Evolutionary conservation across 1,139 yeast species (phyloP).

Genomic region (Hyphopichia buzzinii): DNA sequence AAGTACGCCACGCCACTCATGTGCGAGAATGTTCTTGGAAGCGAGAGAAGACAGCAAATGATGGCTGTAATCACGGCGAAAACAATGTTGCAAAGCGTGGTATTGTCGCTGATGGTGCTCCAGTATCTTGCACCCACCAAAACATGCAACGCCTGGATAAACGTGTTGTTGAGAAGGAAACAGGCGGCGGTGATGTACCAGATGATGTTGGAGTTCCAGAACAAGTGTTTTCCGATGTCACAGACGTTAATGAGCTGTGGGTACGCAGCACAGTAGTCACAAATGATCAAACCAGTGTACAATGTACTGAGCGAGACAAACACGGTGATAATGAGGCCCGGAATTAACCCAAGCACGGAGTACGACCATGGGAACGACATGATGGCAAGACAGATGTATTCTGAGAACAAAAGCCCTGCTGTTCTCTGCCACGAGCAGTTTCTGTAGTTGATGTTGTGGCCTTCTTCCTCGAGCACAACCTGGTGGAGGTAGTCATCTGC

Average conservation of each 20-base stretch:
- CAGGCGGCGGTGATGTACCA: conserved; percentile 60
- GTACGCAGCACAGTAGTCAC: conserved; percentile 53
- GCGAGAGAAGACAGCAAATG: conserved; percentile 47
- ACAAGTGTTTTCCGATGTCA: conserved; percentile 58
- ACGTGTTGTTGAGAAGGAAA: conserved; percentile 52
- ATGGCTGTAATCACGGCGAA: conserved; percentile 48
- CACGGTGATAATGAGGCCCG: conserved; percentile 55
- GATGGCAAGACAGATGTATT: conserved; percentile 60
- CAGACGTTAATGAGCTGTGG: conserved; percentile 54
- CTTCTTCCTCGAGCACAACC: conserved; percentile 17
- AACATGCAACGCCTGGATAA: conserved; percentile 59
- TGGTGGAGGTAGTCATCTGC: conserved; percentile 8
- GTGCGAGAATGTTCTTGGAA: conserved; percentile 56
- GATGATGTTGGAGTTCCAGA: conserved; percentile 50
- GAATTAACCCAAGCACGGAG: conserved; percentile 56
- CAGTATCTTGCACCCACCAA: conserved; percentile 59
- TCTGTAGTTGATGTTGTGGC: conserved; percentile 42
- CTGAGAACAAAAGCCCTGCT: conserved; percentile 57
- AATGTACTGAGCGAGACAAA: conserved; percentile 50
- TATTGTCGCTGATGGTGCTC: conserved; percentile 50
- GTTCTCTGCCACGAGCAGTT: conserved; percentile 59
- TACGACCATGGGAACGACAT: conserved; percentile 67
- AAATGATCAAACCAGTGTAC: conserved; percentile 53
- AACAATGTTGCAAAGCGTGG: conserved; percentile 51
- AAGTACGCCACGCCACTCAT: conserved; percentile 51